Evolutionary conservation across 768 basidiomycete species (phyloP).

Genomic region (Hebeloma cylindrosporum): DNA sequence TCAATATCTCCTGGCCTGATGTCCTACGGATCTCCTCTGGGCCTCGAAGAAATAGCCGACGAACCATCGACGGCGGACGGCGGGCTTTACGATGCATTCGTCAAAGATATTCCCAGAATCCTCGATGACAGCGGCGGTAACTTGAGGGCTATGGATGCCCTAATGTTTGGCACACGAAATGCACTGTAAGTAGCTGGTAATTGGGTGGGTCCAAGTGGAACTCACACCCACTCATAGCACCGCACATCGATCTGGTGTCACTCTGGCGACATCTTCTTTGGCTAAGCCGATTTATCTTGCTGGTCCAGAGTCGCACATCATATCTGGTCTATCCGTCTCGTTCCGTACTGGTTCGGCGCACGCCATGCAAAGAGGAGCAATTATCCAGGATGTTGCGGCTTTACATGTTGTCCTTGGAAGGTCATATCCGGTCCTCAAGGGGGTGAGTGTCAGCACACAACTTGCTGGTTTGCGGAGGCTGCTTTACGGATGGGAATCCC

Average conservation of each 20-base stretch:
- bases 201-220: neutral
- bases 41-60: conserved; percentile 69
- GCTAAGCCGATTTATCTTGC: conserved; percentile 42
- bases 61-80: conserved; percentile 73
- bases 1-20: conserved; percentile 64
- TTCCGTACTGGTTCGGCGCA: conserved; percentile 59
- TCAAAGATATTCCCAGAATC: conserved; percentile 38
- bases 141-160: conserved; percentile 65
- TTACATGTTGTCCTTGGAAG: conserved; percentile 60
- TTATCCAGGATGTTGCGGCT: conserved; percentile 59
- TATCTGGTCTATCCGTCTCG: conserved; percentile 61
- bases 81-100: conserved; percentile 56
- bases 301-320: conserved; percentile 40
- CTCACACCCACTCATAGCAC: conserved; percentile 37
- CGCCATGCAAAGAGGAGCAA: conserved; percentile 58
- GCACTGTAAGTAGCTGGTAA: conserved; percentile 54
- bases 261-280: conserved; percentile 52
- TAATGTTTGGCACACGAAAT: conserved; percentile 71
- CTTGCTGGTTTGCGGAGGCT: conserved; percentile 63
- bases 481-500: conserved; percentile 52
- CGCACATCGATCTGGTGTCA: conserved; percentile 68
- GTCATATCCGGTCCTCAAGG: conserved; percentile 34
- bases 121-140: conserved; percentile 54
- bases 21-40: conserved; percentile 67
- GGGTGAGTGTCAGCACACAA: conserved; percentile 63